phyloP scores from a whole-genome alignment of 2,329 filamentous ascomycete genomes.

The Karstenula rhodostoma region DNA sequence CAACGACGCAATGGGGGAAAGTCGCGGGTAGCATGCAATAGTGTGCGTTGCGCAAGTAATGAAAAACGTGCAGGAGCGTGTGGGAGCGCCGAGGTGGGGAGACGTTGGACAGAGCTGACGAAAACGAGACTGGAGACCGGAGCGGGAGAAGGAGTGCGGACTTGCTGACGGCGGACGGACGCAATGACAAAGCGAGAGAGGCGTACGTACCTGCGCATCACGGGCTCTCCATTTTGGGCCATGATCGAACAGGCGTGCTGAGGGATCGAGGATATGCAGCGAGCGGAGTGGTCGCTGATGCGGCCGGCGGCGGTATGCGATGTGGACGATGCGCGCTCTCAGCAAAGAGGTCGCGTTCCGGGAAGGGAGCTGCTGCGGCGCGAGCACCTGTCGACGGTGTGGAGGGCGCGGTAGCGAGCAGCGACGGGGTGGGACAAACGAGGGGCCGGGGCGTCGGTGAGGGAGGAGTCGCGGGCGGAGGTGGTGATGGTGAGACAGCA shows the following conservation, averaged over 20 bases:
- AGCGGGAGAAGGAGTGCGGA: conserved; percentile 2
- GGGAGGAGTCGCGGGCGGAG: neutral
- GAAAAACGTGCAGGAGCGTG: neutral
- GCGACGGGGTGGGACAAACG: conserved; percentile 2
- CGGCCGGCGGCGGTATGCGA: neutral
- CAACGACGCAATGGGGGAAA: conserved; percentile 12
- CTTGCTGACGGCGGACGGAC: conserved; percentile 17
- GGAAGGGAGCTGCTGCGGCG: neutral
- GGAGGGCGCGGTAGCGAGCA: neutral
- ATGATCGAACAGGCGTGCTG: conserved; percentile 30
- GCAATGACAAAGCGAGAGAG: conserved; percentile 21
- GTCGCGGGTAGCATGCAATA: neutral
- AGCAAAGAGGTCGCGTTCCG: conserved; percentile 9
- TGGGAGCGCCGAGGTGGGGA: neutral
- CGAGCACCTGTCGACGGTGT: neutral
- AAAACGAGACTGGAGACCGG: neutral
- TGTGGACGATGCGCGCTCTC: conserved; percentile 8
- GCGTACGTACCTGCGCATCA: conserved; percentile 71
- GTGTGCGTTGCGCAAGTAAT: neutral
- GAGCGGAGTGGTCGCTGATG: neutral
- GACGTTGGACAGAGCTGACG: neutral
- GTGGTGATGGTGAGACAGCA: neutral
- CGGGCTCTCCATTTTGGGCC: conserved; percentile 59
- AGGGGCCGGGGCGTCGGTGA: conserved; percentile 5
- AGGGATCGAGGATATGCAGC: conserved; percentile 2